Percentiles rank a stretch among this genome's conserved stretches.
These are phyloP conservation scores for Alternaria novae-zelandiae DNA, from an alignment of 2,329 filamentous ascomycete genomes.

Conservation along the genomic window DNA sequence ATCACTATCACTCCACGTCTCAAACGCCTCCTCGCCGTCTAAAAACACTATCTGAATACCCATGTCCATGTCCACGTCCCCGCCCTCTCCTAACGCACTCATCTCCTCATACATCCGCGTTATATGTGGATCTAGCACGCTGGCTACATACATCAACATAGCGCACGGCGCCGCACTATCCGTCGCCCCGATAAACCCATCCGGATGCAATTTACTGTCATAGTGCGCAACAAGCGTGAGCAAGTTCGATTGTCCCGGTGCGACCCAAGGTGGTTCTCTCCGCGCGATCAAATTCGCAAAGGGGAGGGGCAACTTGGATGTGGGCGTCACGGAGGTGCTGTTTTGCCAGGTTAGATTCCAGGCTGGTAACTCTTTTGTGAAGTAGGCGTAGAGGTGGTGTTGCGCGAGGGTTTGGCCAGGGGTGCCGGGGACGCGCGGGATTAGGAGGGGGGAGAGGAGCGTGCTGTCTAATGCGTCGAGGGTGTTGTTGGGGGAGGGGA, in stretches of 20 bases:
- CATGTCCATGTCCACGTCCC: constrained; percentile 72
- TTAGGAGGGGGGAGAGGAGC: constrained; percentile 84
- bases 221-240: constrained; percentile 93
- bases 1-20: constrained; percentile 78
- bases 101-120: constrained; percentile 82
- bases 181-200: constrained; percentile 90
- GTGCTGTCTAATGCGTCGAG: constrained; percentile 79
- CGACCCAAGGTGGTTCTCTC: constrained; percentile 84
- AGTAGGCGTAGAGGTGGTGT: constrained; percentile 84
- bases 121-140: constrained; percentile 79
- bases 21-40: constrained; percentile 94
- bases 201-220: constrained; percentile 79
- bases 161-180: constrained; percentile 95
- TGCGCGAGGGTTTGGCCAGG: constrained; percentile 75
- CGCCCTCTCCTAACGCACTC: constrained; percentile 60
- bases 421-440: constrained; percentile 87
- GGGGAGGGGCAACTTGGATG: constrained; percentile 73
- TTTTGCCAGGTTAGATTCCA: constrained; percentile 90
- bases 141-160: constrained; percentile 85
- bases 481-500: constrained; percentile 74
- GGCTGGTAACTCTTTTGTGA: constrained; percentile 72
- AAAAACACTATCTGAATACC: constrained; percentile 89
- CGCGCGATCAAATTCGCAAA: constrained; percentile 88
- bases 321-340: constrained; percentile 82
- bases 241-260: constrained; percentile 75